phyloP scores from a whole-genome alignment of 192 early-diverging fungal genomes.

The Coemansia furcata region DNA sequence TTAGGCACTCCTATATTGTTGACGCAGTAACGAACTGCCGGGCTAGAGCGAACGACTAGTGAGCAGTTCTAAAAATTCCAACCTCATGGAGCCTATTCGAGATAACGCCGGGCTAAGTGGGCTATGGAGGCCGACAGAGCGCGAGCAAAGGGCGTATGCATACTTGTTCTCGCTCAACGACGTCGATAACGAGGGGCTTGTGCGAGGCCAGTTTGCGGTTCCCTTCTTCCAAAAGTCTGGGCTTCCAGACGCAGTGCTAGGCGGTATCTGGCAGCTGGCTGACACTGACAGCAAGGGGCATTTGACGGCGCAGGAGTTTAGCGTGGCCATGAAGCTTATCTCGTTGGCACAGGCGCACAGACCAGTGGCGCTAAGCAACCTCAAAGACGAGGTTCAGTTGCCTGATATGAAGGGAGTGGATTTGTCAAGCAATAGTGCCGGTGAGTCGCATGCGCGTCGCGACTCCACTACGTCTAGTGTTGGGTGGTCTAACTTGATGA shows the following conservation, averaged over 20 bases:
- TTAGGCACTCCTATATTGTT: background rate
- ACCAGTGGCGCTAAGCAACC: slow-evolving; percentile 52
- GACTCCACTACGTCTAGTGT: slow-evolving; percentile 41
- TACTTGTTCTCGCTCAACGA: slow-evolving; percentile 65
- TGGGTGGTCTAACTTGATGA: slow-evolving; percentile 33
- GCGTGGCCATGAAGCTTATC: slow-evolving; percentile 84
- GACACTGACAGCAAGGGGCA: slow-evolving; percentile 76
- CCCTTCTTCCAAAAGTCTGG: slow-evolving; percentile 71
- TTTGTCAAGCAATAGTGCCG: background rate
- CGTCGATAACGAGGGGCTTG: slow-evolving; percentile 58
- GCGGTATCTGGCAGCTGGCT: slow-evolving; percentile 85
- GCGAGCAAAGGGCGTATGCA: slow-evolving; percentile 62
- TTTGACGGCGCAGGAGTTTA: slow-evolving; percentile 70
- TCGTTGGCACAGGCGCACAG: slow-evolving; percentile 78
- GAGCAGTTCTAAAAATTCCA: background rate
- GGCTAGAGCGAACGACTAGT: background rate
- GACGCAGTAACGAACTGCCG: background rate
- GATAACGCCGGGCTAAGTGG: slow-evolving; percentile 19
- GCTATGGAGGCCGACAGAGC: slow-evolving; percentile 55
- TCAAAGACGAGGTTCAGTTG: slow-evolving; percentile 51
- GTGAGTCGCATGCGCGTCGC: slow-evolving; percentile 19
- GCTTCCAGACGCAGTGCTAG: slow-evolving; percentile 60
- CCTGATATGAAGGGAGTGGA: slow-evolving; percentile 62
- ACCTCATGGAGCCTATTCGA: slow-evolving; percentile 19
- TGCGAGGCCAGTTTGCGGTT: slow-evolving; percentile 69